Evolutionary conservation across 140 eudicot genomes (phyloP), one percentile per base, ranked within the genome.

Genomic region (Bidens hawaiensis): DNA sequence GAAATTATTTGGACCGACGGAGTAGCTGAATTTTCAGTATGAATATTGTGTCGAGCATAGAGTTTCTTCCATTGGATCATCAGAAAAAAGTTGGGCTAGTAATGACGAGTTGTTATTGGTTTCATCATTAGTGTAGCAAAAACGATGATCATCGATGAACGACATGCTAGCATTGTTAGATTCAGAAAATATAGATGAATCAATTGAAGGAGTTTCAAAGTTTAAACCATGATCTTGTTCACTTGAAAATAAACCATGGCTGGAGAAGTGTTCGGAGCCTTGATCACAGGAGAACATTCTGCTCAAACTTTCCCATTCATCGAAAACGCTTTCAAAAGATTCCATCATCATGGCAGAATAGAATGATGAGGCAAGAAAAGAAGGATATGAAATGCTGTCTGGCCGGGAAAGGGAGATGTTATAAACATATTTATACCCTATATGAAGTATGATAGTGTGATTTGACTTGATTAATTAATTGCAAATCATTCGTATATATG

Each of bases 381-480:
- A 59, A 21, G 46, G 50, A 30, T 50, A 15, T 34, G 10, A 46
- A 38, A 30, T 59, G 30, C 16, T 72, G 38, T 43, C 36, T 34
- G n/a, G n/a, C n/a, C n/a, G 69, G 64, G 55, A 73, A 22, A 45
- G 5, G 50, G 45, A 30, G 30, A 15, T 40, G 36, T 64, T 23
- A 59, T 68, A 33, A 36, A 53, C 73, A 65, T 81, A 81, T 85
- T 60, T 84, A 84, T 81, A 81, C 80, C 49, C 46, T 19, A 22
- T 17, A 52, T 21, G 60, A 18, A 23, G 49, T 64, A 69, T 62
- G 76, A 19, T 64, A 41, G 75, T 50, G 30, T 41, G 65, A 52
- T 36, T 81, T 77, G 84, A 77, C 81, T 74, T 70, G 41, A 57
- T 50, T 75, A 62, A 60, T 68, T 30, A 56, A 54, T 79, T 19